These are phyloP conservation scores for Eimeria sp. DNA, from an alignment of 169 alveolate genomes.

Conservation along the genomic window DNA sequence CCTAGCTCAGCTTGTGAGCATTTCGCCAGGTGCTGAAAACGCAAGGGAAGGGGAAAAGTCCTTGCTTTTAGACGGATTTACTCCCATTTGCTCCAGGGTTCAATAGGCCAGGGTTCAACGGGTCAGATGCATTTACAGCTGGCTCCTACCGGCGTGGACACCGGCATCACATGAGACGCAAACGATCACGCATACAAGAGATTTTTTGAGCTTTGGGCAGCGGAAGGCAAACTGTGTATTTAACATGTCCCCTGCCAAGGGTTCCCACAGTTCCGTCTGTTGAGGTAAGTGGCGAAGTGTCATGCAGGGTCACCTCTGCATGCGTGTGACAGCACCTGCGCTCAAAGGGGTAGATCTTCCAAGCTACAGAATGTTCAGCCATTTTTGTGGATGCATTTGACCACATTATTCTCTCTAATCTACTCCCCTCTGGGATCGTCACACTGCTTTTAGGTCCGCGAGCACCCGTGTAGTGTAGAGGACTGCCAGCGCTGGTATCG, in stretches of 20 bases:
- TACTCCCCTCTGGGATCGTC: background rate
- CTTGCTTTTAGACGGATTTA: background rate
- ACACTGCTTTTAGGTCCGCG: background rate
- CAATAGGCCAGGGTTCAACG: background rate
- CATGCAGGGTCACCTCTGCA: conserved; percentile 60
- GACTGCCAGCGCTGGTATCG: background rate
- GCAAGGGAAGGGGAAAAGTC: background rate
- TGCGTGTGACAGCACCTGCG: background rate
- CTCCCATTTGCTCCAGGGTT: background rate
- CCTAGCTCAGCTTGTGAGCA: background rate
- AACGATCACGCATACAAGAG: background rate
- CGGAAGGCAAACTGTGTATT: background rate
- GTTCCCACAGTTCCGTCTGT: background rate
- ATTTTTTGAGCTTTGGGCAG: background rate
- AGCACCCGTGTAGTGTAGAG: background rate
- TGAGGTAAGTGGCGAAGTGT: background rate
- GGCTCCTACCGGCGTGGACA: background rate
- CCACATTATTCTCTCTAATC: background rate
- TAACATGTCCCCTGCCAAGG: background rate
- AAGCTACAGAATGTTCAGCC: background rate
- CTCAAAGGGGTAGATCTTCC: background rate
- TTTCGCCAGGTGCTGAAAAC: background rate
- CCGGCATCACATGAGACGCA: background rate
- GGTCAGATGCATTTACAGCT: background rate
- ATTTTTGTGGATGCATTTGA: background rate